These are phyloP conservation scores for Aschersonia sp. DNA, from an alignment of 2,329 filamentous ascomycete species.

Conservation along the genomic window DNA sequence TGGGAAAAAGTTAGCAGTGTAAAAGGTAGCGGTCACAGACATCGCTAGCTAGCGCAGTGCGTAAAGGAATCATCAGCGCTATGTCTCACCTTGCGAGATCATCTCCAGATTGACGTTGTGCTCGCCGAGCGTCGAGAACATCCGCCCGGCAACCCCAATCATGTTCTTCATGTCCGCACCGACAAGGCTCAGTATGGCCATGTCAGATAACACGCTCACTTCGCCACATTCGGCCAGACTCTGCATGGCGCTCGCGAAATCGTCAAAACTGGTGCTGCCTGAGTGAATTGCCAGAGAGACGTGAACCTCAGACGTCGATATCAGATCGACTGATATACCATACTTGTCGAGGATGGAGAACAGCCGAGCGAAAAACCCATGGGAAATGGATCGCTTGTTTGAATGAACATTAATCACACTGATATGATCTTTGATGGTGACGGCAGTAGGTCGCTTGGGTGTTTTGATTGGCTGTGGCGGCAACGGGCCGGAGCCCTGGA, in stretches of 20 bases:
- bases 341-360: constrained; percentile 82
- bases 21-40: constrained; percentile 1
- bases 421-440: constrained; percentile 96
- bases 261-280: constrained; percentile 47
- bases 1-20: constrained; percentile 18
- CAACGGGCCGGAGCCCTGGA: constrained; percentile 33
- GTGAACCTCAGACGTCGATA: constrained; percentile 92
- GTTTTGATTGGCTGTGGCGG: constrained; percentile 25
- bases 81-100: constrained; percentile 78
- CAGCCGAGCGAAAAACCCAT: constrained; percentile 89
- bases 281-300: constrained; percentile 94
- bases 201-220: constrained; percentile 77
- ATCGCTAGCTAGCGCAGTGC: not conserved
- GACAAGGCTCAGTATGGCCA: constrained; percentile 92
- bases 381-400: constrained; percentile 89
- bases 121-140: constrained; percentile 90
- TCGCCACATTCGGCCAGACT: constrained; percentile 73
- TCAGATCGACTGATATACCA: constrained; percentile 84
- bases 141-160: constrained; percentile 80
- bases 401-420: constrained; percentile 96
- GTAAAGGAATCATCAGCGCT: not conserved
- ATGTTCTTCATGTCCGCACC: constrained; percentile 97
- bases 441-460: constrained; percentile 68
- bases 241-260: constrained; percentile 51
- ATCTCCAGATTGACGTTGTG: constrained; percentile 96